Base-by-base conservation (phyloP, 768 basidiomycete genomes). In the Tricholoma sp. region DNA sequence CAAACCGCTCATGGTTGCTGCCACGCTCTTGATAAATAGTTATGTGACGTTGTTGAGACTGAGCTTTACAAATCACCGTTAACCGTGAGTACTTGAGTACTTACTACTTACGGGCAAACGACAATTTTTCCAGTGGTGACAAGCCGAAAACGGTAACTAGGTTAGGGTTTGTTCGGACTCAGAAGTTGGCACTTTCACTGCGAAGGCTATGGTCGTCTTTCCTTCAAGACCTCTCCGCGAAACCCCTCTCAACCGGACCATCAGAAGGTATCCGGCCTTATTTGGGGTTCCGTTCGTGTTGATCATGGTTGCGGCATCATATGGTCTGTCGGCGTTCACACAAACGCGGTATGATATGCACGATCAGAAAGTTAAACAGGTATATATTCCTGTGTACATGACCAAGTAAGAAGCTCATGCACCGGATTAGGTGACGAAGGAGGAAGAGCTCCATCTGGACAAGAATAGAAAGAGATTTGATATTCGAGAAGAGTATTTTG, bases 401-500 rank as follows among this genome's bases (percentile, higher is more conserved):
- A 32, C 11, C 6, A 4, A 7, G 37, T 19, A 6, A 8, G 34
- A 14, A 27, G 35, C 12, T 19, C 19, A 35, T 41, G 57, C 50
- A 14, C 22, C 19, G 31, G 14, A 18, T 19, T 59, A 79, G 92
- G 71, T 97, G 34, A 81, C 83, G 37, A 85, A 84, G 60, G 87
- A 94, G 67, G 84, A 94, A 62, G 88, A 91, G 60, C 76, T 95
- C 19, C 81, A 84, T 9, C 74, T 94, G 64, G 79, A 86, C 60
- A 82, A 79, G 55, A 72, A 80, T 50, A 79, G 87, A 72, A 88
- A 86, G 74, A 89, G 84, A 75, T 86, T 97, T 57, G 95, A 98
- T 71, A 89, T 97, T 16, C 77, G 92, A 54, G 96, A 98, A 69
- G 95, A 97, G 67, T 99, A 98, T 71, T 98, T 88, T 67, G 95